Percentiles rank a stretch among this genome's conserved stretches.
Evolutionary conservation across 2,329 filamentous ascomycete species (phyloP).

Genomic region (Xylariaceae sp.): DNA sequence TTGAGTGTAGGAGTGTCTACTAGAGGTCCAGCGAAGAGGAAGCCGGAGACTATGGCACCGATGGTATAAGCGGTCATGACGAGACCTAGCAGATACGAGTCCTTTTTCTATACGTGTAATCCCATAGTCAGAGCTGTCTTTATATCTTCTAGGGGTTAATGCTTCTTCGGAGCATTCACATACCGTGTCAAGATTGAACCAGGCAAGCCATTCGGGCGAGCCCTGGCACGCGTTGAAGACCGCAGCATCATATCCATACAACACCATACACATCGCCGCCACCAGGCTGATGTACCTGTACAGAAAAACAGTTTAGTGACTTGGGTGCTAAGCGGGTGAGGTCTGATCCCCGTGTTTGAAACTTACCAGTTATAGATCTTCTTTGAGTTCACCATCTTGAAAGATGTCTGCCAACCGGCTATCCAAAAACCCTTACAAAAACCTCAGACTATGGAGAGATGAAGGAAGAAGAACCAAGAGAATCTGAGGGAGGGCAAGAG

Average conservation of each 20-base stretch:
- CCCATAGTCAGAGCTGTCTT: too few species aligned
- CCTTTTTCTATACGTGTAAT: constrained; percentile 30
- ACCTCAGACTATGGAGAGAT: background rate
- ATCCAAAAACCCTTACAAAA: constrained; percentile 1
- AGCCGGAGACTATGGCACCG: constrained; percentile 65
- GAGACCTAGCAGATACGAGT: constrained; percentile 43
- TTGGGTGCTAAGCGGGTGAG: background rate
- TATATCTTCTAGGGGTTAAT: too few species aligned
- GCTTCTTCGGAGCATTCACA: too few species aligned
- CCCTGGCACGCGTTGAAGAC: constrained; percentile 71
- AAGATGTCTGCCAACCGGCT: too few species aligned
- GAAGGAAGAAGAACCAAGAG: background rate
- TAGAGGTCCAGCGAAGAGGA: constrained; percentile 63
- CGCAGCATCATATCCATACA: constrained; percentile 71
- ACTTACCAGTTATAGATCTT: constrained; percentile 45
- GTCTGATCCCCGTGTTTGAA: background rate
- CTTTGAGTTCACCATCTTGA: constrained; percentile 35
- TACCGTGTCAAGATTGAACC: constrained; percentile 50
- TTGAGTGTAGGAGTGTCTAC: constrained; percentile 29
- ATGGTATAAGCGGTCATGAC: constrained; percentile 69
- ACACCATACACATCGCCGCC: constrained; percentile 69
- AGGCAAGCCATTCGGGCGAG: constrained; percentile 62
- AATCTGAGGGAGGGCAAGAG: background rate
- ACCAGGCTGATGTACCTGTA: constrained; percentile 65
- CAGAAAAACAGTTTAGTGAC: background rate